A percentile compares a stretch with the other conserved stretches of the same genome.
These are phyloP conservation scores for Cucurbitaria berberidis DNA, from an alignment of 2,329 filamentous ascomycete species.

Conservation along the genomic window DNA sequence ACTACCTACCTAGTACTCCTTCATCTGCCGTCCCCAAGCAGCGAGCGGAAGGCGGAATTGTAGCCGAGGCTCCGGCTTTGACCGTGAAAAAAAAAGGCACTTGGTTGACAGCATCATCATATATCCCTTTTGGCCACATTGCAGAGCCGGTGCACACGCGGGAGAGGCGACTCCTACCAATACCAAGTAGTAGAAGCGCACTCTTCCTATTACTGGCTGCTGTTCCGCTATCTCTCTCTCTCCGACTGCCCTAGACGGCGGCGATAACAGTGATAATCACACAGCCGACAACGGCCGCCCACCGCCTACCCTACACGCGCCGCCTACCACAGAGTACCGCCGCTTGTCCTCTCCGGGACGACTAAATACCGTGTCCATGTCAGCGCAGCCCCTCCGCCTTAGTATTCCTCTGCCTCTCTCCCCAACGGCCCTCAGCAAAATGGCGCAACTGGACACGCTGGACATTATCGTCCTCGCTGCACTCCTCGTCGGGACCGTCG, in stretches of 20 bases:
- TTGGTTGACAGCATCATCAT: slow-evolving; percentile 36
- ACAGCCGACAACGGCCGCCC: slow-evolving; percentile 1
- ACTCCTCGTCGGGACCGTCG: slow-evolving; percentile 84
- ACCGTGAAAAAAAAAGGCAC: no score
- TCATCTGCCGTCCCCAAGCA: no score
- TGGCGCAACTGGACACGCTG: slow-evolving; percentile 96
- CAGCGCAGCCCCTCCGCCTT: slow-evolving; percentile 24
- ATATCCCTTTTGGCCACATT: slow-evolving; percentile 25
- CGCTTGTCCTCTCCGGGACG: slow-evolving; percentile 36
- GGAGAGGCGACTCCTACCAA: not conserved
- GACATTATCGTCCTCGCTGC: slow-evolving; percentile 89
- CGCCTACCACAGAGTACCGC: slow-evolving; percentile 17
- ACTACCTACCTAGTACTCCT: no score
- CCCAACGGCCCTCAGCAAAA: slow-evolving; percentile 52
- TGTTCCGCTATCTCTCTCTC: no score
- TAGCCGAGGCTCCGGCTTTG: no score
- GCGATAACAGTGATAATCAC: no score
- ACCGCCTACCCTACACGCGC: no score
- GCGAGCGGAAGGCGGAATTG: slow-evolving; percentile 5
- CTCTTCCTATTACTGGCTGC: not conserved
- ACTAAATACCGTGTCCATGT: slow-evolving; percentile 30
- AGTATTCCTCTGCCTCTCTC: slow-evolving; percentile 11
- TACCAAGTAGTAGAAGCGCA: not conserved
- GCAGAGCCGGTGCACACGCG: not conserved
- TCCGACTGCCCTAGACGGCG: no score